Conservation (phyloP, 78 protist genomes). For the Dictyostelium firmibasis region DNA sequence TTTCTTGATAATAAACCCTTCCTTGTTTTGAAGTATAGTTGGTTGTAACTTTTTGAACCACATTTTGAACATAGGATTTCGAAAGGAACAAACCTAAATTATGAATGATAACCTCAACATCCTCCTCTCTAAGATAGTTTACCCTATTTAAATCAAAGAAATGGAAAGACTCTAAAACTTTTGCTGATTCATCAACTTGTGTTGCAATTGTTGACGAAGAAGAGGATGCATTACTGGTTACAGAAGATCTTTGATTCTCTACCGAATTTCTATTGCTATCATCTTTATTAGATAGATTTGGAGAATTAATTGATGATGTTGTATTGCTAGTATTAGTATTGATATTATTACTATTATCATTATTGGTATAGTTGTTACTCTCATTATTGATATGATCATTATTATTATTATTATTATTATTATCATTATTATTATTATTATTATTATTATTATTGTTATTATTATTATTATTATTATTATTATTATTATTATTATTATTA, state of each 20-base stretch:
- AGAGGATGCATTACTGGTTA: background rate
- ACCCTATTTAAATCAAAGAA: constrained; percentile 24
- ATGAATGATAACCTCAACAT: constrained; percentile 50
- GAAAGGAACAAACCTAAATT: constrained; percentile 51
- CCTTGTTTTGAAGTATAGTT: constrained; percentile 57
- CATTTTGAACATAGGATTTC: constrained; percentile 15
- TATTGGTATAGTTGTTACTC: background rate
- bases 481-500: too few relatives aligned
- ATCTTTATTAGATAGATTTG: background rate
- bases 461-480: background rate
- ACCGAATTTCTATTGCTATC: background rate
- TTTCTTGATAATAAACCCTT: constrained; percentile 31
- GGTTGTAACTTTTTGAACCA: constrained; percentile 32
- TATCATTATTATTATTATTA: background rate
- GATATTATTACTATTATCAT: background rate
- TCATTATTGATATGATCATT: background rate
- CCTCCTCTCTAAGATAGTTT: constrained; percentile 33
- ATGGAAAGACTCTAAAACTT: constrained; percentile 17
- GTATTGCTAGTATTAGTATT: background rate
- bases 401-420: background rate
- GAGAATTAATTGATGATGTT: background rate
- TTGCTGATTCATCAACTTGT: background rate
- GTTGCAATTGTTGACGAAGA: background rate
- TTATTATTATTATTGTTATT: background rate
- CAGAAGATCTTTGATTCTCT: background rate